Base-by-base conservation (phyloP, 148 eudicot species). In the Pharnaceum exiguum region DNA sequence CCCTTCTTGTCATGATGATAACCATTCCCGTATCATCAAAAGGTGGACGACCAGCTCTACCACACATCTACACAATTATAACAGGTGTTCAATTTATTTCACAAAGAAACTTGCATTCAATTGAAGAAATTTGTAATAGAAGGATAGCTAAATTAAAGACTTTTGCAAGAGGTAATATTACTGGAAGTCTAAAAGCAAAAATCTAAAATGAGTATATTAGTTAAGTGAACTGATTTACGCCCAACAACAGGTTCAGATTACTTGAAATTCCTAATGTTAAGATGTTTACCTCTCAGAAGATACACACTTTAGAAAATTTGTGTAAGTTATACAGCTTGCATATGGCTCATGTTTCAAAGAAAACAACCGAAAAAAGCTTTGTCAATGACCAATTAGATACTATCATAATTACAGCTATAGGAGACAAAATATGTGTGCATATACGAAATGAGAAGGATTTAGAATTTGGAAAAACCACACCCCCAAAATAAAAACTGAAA, bases 21-120 rank as follows among this genome's bases (percentile, higher is more conserved):
- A 89, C 99, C 76, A 80, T 51, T 53, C 99, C 99, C 46, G 99
- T 88, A 77, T 88, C 96, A 71, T 93, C 96, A 66, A 93, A 93
- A 50, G 99, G 99, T 45, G 99, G 99, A 68, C 99, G 99, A 9
- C 99, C 99, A 68, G 99, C 99, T 74, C 99, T 81, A 51, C 99
- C 99, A 68, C 85, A 72, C 99, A 93, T 93, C 99, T 93, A 79
- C 77, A 74, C 13, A 52, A 44, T 33, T 28, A 33, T 19, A 46
- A 62, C 29, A 64, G 44, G 55, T 13, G 10, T 30, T 26, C 33
- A 65, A 55, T 13, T 45, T 37, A 25, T 36, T 12, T 31, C 5
- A 25, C 46, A 57, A 29, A 44, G 1, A 7, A 35, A 35, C 8
- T 46, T 40, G 26, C 17, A 31, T 7, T 23, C 26, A 7, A 29